phyloP scores from a whole-genome alignment of 345 rosid species.

The Syzygium aqueum region DNA sequence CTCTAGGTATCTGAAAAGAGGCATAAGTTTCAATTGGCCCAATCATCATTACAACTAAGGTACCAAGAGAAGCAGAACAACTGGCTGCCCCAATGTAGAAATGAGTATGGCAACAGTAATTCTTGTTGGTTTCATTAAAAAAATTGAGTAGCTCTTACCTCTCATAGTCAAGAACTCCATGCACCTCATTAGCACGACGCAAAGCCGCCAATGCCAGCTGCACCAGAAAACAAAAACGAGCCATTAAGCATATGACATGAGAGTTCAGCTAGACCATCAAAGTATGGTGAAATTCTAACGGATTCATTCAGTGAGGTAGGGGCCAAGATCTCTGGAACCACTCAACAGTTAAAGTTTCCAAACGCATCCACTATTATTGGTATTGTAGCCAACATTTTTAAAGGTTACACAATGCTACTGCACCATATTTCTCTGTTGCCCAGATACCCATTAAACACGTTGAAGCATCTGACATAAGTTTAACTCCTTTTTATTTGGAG shows the following conservation, averaged over 20 bases:
- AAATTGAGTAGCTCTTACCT: conserved; percentile 30
- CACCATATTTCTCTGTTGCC: neutral
- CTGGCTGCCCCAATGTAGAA: neutral
- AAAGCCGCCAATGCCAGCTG: conserved; percentile 92
- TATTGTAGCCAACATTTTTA: neutral
- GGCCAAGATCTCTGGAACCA: neutral
- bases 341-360: neutral
- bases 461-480: neutral
- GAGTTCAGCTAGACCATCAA: neutral
- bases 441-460: neutral
- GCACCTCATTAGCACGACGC: conserved; percentile 51
- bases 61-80: neutral
- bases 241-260: neutral
- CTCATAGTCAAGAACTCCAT: conserved; percentile 55
- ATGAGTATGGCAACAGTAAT: neutral
- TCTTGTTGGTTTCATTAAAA: neutral
- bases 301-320: neutral
- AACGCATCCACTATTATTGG: neutral
- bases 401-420: neutral
- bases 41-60: neutral
- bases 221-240: neutral
- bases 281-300: neutral
- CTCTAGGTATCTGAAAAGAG: conserved; percentile 46
- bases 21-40: neutral
- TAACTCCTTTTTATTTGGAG: neutral